A percentile compares a stretch with the other conserved stretches of the same genome.
phyloP scores from a whole-genome alignment of 2,329 filamentous ascomycete species.

The Ophiostoma sp. region DNA sequence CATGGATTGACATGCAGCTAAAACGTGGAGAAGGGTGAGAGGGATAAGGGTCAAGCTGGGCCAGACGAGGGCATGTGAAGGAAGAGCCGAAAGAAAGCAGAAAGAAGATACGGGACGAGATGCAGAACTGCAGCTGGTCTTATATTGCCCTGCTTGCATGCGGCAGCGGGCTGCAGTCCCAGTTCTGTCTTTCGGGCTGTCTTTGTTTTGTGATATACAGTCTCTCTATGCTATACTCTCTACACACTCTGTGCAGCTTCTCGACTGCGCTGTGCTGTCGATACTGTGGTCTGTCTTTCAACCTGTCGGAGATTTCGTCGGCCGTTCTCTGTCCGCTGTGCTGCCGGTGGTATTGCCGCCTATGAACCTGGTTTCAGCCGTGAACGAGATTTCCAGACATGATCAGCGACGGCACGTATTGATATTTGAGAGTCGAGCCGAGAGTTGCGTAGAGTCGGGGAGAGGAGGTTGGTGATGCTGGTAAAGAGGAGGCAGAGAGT shows the following conservation, averaged over 20 bases:
- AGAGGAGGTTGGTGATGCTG: background rate
- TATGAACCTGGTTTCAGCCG: conserved; percentile 12
- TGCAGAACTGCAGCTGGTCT: conserved; percentile 4
- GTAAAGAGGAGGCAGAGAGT: background rate
- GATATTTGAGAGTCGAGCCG: background rate
- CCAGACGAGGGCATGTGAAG: background rate
- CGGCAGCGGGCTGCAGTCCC: background rate
- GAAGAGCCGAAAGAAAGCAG: background rate
- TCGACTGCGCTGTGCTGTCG: background rate
- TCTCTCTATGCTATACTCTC: background rate
- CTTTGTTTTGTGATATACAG: background rate
- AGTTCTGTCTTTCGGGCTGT: background rate
- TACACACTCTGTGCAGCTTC: background rate
- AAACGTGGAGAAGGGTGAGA: background rate
- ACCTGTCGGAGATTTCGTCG: conserved; percentile 3
- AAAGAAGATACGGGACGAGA: background rate
- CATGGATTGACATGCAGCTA: conserved; percentile 13
- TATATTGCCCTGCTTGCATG: background rate
- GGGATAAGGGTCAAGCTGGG: background rate
- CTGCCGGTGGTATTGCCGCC: background rate
- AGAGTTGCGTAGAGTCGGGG: background rate
- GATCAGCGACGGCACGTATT: conserved; percentile 6
- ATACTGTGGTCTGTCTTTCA: background rate
- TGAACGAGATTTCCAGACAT: conserved; percentile 7
- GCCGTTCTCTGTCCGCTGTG: conserved; percentile 4